Evolutionary conservation across 2,329 filamentous ascomycete genomes (phyloP), one percentile per base, ranked within the genome.

Genomic region (Aspergillus unguis): DNA sequence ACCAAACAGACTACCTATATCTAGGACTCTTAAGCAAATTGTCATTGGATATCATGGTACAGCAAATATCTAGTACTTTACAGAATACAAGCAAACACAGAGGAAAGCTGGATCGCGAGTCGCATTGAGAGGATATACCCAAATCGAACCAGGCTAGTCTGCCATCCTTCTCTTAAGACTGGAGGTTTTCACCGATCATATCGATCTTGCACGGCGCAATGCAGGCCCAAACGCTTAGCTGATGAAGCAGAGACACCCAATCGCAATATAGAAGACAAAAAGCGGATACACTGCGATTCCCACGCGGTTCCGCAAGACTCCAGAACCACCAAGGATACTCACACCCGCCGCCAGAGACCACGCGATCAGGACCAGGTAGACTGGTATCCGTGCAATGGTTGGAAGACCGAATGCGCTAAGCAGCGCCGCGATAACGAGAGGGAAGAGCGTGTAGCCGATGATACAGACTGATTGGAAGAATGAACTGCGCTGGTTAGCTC

Each of bases 401-500:
- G 85, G 87, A 6, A 97, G 80, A 46, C 84, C 80, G 31, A 99
- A 68, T 1, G 92, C 92, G 51, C 91, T 96, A 58, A 99, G 83
- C 47, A 96, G 77, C 1, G 92, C 85, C 6, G 95, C 95, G 61
- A 99, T 88, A 63, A 97, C 94, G 48, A 99, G 83, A 2, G 94
- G 94, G 75, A 99, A 99, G 51, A 99, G 83, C 1, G 94, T 99
- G 74, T 99, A 99, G 42, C 94, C 94, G 69, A 99, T 99, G 64
- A 99, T 95, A 72, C 92, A 97, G 61, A 99, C 84, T 53, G 91
- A 95, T 73, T 99, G 94, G 67, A 95, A 94, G 72, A 99, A 99
- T 17, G 94, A 96, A 65, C 92, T 97, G 68, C 46, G 64, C n/a
- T 11, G 28, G 47, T 68, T 47, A 68, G 64, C 53, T 53, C 11